Percentiles rank a stretch among this genome's conserved stretches.
phyloP scores from a whole-genome alignment of 345 rosid genomes.

The Barbarea vulgaris region DNA sequence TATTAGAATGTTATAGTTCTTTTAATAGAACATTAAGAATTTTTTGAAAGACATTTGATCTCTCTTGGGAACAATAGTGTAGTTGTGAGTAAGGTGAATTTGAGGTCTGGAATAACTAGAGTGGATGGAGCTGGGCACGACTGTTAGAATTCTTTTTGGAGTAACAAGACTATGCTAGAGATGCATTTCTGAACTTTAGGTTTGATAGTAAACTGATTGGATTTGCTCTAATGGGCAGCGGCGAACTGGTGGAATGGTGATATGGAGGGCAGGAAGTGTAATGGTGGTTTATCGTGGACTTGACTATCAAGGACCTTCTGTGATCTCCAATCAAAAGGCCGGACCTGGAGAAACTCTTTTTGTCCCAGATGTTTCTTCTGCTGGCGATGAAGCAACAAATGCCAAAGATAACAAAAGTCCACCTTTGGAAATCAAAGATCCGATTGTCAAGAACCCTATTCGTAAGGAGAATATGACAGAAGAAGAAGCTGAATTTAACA shows the following conservation, averaged over 20 bases:
- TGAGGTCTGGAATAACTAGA: neutral
- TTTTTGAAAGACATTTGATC: neutral
- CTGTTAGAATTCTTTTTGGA: neutral
- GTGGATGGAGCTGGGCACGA: conserved; percentile 9
- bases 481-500: conserved; percentile 80
- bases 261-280: conserved; percentile 98
- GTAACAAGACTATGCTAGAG: conserved; percentile 21
- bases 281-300: conserved; percentile 90
- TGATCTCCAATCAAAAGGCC: conserved; percentile 43
- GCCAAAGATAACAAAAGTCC: conserved; percentile 39
- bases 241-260: conserved; percentile 91
- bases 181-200: conserved; percentile 31
- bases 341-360: conserved; percentile 59
- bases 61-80: neutral
- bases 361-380: conserved; percentile 72
- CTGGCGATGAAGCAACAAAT: conserved; percentile 38
- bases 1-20: neutral
- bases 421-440: conserved; percentile 46
- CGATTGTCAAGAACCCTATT: conserved; percentile 39
- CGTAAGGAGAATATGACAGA: conserved; percentile 56
- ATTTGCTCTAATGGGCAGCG: conserved; percentile 67
- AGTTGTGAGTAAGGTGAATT: conserved; percentile 15
- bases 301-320: conserved; percentile 72
- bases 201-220: conserved; percentile 23
- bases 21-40: neutral